A percentile compares a stretch with the other conserved stretches of the same genome.
Evolutionary conservation across 768 basidiomycete genomes (phyloP).

Genomic region (Pleurotus citrinopileatus): DNA sequence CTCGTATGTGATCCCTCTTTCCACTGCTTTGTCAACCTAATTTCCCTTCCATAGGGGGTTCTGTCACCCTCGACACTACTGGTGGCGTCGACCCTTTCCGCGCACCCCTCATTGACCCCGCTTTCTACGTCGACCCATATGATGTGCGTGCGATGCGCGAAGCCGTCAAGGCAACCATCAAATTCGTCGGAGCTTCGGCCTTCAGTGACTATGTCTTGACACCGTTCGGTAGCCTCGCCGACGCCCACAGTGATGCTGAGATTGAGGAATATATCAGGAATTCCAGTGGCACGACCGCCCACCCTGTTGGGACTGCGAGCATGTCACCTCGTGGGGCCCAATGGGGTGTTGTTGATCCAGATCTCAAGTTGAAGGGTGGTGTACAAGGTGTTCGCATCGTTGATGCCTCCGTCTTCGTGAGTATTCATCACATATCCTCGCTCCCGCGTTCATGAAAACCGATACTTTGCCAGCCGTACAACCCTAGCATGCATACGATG

Average conservation of each 20-base stretch:
- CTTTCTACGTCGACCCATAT: constrained; percentile 15
- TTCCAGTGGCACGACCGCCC: constrained; percentile 16
- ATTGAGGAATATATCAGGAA: constrained; percentile 21
- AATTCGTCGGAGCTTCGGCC: constrained; percentile 23
- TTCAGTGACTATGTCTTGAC: constrained; percentile 26
- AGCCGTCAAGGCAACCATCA: constrained; percentile 20
- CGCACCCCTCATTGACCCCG: too few relatives aligned
- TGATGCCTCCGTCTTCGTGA: constrained; percentile 36
- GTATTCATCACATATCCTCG: constrained; percentile 2
- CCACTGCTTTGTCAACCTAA: background rate
- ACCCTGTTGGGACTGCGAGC: constrained; percentile 25
- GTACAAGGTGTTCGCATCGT: constrained; percentile 31
- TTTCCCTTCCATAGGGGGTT: constrained; percentile 18
- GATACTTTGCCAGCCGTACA: background rate
- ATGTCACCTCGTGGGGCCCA: constrained; percentile 26
- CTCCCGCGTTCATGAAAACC: too few relatives aligned
- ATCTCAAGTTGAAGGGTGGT: constrained; percentile 28
- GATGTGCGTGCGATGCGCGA: constrained; percentile 25
- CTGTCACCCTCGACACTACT: too few relatives aligned
- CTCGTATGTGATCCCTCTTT: constrained; percentile 16
- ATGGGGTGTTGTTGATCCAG: constrained; percentile 31
- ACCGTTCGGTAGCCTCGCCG: constrained; percentile 16
- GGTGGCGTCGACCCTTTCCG: too few relatives aligned
- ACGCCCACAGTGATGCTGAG: constrained; percentile 22
- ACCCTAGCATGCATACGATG: background rate